phyloP scores from a whole-genome alignment of 1,284 basidiomycete species.

The Leccinum griseonigrum region DNA sequence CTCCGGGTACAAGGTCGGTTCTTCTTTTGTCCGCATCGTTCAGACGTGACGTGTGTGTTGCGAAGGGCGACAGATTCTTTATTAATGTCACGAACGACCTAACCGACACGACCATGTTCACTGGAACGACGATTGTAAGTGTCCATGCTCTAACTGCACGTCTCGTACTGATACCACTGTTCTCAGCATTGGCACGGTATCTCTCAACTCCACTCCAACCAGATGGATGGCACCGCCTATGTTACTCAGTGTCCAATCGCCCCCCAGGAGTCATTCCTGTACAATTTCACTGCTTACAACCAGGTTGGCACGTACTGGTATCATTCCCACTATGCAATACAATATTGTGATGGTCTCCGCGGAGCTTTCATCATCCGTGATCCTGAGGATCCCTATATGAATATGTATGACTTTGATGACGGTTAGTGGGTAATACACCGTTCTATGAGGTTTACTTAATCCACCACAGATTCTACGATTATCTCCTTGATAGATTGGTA shows the following conservation, averaged over 20 bases:
- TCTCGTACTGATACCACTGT: background rate
- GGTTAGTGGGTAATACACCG: slow-evolving; percentile 19
- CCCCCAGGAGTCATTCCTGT: slow-evolving; percentile 35
- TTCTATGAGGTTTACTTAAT: background rate
- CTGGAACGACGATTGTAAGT: slow-evolving; percentile 29
- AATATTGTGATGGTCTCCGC: background rate
- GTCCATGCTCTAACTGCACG: slow-evolving; percentile 26
- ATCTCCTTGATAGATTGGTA: slow-evolving; percentile 40
- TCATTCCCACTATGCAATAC: slow-evolving; percentile 19
- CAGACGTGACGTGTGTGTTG: background rate
- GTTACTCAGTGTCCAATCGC: slow-evolving; percentile 45
- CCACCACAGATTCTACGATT: slow-evolving; percentile 30
- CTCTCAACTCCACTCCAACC: slow-evolving; percentile 11
- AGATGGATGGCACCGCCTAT: slow-evolving; percentile 23
- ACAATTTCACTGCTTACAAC: slow-evolving; percentile 32
- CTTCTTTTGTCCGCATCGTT: background rate
- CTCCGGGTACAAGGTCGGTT: slow-evolving; percentile 13
- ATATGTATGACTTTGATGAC: slow-evolving; percentile 43
- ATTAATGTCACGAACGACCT: slow-evolving; percentile 26
- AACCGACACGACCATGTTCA: slow-evolving; percentile 24
- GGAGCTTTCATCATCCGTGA: background rate
- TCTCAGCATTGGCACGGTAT: slow-evolving; percentile 36
- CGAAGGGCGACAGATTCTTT: slow-evolving; percentile 19
- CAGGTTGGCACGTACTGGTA: slow-evolving; percentile 42
- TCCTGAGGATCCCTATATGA: background rate